Evolutionary conservation across 352 stramenopile genomes (phyloP), one percentile per base, ranked within the genome.

Genomic region (Globisporangium solare): DNA sequence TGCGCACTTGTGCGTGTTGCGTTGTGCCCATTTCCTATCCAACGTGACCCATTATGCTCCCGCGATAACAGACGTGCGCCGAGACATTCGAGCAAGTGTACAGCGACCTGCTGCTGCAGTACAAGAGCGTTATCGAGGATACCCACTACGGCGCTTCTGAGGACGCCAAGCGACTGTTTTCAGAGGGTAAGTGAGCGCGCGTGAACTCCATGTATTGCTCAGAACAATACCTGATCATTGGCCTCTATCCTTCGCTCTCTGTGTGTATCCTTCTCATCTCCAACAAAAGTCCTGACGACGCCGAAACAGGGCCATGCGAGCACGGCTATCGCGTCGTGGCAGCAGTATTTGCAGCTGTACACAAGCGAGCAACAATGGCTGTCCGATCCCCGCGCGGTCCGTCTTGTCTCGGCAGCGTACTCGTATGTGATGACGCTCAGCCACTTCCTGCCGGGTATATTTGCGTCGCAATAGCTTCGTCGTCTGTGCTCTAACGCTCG

Each of bases 381-480:
- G n/a, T 31, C 54, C 1, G 64, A 85, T 47, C 27, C 51, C 31
- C 61, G 59, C 31, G 68, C 68, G 6, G 12, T 84, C 27, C 67
- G 79, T 7, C 66, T 92, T 24, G 53, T 86, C 10, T 92, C 82
- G 6, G 80, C 79, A 13, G 74, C 76, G 14, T 89, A 84, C 69
- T 87, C 79, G 18, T 92, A 78, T 57, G 71, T 83, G 46, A 71
- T 86, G 63, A 92, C 82, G 18, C 68, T 92, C 20, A 70, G 58
- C 24, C 66, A 66, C 32, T 83, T 77, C 53, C 43, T 80, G 7
- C 68, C 65, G 64, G 54, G 71, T 64, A 52, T n/a, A 37, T 17
- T 22, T 46, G n/a, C 18, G 3, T 35, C 5, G 27, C 3, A 35
- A 35, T 35, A 35, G 27, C 27, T 35, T 35, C 27, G 27, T 35